Evolutionary conservation across 2,329 filamentous ascomycete species (phyloP).

Genomic region (Neurospora sp.): DNA sequence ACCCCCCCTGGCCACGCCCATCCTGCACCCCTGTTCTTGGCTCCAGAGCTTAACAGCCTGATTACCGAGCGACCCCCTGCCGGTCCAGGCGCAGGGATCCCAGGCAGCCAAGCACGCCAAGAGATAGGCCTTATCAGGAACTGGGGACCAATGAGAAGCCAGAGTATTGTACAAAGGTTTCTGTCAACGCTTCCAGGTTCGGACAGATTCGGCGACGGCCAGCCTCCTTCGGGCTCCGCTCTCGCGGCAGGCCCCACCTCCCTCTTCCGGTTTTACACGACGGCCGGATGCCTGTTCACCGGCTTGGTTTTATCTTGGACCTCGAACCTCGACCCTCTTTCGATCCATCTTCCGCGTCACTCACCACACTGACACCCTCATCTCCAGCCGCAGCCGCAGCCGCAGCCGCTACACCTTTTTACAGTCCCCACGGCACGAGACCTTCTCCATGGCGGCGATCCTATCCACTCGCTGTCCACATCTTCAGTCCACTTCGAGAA

Average conservation of each 20-base stretch:
- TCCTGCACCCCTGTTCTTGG: neutral
- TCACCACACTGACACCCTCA: neutral
- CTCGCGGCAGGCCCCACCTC: neutral
- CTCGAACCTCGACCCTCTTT: neutral
- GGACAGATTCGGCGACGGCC: conserved; percentile 4
- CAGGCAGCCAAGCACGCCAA: conserved; percentile 10
- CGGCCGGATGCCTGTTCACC: neutral
- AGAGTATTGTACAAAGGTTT: conserved; percentile 11
- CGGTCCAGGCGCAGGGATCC: conserved; percentile 1
- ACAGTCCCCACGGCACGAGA: neutral
- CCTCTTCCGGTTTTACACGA: neutral
- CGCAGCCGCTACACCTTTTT: neutral
- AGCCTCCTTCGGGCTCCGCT: neutral
- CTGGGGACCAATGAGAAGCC: conserved; percentile 9
- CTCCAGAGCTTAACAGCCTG: neutral
- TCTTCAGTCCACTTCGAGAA: neutral
- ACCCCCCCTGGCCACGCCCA: neutral
- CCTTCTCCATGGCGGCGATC: neutral
- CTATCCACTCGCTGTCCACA: neutral
- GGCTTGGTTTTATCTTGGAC: neutral
- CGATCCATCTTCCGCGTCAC: neutral
- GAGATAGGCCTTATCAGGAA: conserved; percentile 16
- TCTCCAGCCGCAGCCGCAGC: neutral
- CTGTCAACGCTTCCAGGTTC: conserved; percentile 8
- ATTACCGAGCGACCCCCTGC: conserved; percentile 1